Percentiles rank a stretch among this genome's conserved stretches.
These are phyloP conservation scores for Talaromyces sp. DNA, from an alignment of 2,329 filamentous ascomycete species.

Conservation along the genomic window DNA sequence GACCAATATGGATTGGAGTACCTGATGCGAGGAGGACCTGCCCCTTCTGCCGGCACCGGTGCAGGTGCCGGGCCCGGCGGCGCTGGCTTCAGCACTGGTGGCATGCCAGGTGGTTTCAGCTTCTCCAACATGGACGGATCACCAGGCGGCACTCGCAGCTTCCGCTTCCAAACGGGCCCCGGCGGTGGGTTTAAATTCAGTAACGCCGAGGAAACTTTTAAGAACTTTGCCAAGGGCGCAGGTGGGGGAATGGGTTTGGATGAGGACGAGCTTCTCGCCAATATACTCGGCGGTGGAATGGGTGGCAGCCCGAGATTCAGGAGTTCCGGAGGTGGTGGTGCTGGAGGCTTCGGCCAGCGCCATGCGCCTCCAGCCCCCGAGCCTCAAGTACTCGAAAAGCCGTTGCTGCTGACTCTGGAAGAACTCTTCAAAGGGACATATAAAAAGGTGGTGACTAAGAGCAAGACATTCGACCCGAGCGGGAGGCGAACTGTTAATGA, in stretches of 20 bases:
- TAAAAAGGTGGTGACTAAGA: conserved; percentile 98
- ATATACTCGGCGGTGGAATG: conserved; percentile 44
- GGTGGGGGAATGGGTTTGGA: conserved; percentile 46
- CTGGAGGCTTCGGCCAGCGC: conserved; percentile 25
- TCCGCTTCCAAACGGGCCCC: conserved; percentile 43
- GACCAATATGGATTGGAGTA: conserved; percentile 94
- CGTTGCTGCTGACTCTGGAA: conserved; percentile 75
- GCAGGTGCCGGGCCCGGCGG: conserved; percentile 39
- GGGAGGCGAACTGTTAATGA: conserved; percentile 85
- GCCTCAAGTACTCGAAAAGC: conserved; percentile 84
- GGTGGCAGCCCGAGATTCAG: conserved; percentile 31
- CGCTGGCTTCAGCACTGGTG: not conserved
- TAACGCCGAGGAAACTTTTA: conserved; percentile 78
- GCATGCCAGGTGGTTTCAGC: conserved; percentile 42
- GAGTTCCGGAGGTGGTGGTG: conserved; percentile 19
- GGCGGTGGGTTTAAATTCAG: conserved; percentile 77
- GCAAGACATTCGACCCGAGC: conserved; percentile 82
- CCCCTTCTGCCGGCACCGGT: conserved; percentile 55
- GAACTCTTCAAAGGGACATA: conserved; percentile 81
- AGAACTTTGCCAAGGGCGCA: conserved; percentile 67
- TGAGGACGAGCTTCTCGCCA: conserved; percentile 51
- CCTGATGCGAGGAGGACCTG: conserved; percentile 72
- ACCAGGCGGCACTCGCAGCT: conserved; percentile 46
- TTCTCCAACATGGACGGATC: conserved; percentile 41
- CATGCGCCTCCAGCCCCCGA: conserved; percentile 61